Conservation (phyloP, 257 asterid genomes). For the Sherardia arvensis region DNA sequence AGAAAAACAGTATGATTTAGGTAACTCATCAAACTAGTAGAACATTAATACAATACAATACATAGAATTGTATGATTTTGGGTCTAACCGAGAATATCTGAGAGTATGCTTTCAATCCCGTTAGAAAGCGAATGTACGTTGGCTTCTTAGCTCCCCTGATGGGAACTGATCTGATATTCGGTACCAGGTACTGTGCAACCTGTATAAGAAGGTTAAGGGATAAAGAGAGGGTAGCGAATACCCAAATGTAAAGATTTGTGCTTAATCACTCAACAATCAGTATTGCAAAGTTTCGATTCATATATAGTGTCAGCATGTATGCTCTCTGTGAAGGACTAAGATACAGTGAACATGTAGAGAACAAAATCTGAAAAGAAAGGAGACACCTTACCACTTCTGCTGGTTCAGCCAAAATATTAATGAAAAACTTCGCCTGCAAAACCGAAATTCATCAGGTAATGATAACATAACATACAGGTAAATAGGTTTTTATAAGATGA, state of each 20-base stretch:
- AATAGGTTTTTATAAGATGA: neutral
- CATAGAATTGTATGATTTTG: neutral
- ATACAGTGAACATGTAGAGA: neutral
- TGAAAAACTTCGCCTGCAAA: constrained; percentile 92
- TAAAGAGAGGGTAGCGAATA: neutral
- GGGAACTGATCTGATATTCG: constrained; percentile 68
- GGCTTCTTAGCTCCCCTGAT: constrained; percentile 64
- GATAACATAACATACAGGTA: neutral
- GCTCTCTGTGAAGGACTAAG: neutral
- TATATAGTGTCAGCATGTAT: neutral
- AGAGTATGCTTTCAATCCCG: constrained; percentile 90
- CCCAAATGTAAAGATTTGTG: neutral
- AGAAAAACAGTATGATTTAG: neutral
- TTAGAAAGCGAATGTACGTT: constrained; percentile 87
- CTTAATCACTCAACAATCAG: neutral
- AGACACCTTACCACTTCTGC: constrained; percentile 63
- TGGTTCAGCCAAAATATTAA: constrained; percentile 93
- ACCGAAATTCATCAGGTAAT: neutral
- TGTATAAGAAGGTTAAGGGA: constrained; percentile 15
- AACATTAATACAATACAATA: neutral
- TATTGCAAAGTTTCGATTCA: neutral
- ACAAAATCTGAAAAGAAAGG: neutral
- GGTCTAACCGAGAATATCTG: constrained; percentile 82
- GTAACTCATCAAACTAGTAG: neutral
- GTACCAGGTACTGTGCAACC: constrained; percentile 88